Evolutionary conservation across 306 rosid genomes (phyloP), one percentile per base, ranked within the genome.

Genomic region (Fagus sylvatica): DNA sequence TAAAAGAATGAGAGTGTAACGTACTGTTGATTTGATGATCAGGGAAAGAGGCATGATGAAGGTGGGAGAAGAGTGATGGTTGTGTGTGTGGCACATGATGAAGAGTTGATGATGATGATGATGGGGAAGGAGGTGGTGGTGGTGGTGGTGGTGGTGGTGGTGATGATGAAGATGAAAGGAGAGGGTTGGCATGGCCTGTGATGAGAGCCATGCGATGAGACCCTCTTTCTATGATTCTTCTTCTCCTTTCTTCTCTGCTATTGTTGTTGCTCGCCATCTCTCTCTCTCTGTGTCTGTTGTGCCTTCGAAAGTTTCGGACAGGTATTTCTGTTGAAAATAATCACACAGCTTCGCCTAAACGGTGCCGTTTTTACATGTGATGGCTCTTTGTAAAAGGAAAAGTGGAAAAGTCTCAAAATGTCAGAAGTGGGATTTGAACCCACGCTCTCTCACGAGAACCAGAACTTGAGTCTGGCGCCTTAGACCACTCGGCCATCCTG

Each of bases 121-220:
- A 40, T 4, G 90, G 82, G 1, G 88, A 76, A 2, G 88, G 78
- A 9, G 85, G 79, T 1, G 88, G 73, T 1, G 86, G 51, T 2
- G 43, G 42, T 32, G 46, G 15, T 2, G 66, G n/a, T 4, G 43
- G 9, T 41, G 87, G 43, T 3, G 90, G 81, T 0, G 88, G 74
- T 1, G 88, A 75, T 10, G 85, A 77, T 1, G 88, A 71, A 0
- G 84, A 48, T 0, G 88, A 84, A 46, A 89, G 88, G 53, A 87
- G 89, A 39, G 61, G 54, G 8, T 40, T 74, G 72, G 91, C 75
- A 36, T 82, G 75, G 64, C 97, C 93, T 2, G 88, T 90, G 34
- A 90, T 90, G 9, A 87, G 71, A 28, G 94, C 93, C 90, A 94
- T 75, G 2, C 98, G 89, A 83, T 94, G 94, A 0, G 87, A 74